These are phyloP conservation scores for Phialophora macrospora DNA, from an alignment of 2,329 filamentous ascomycete species.

Conservation along the genomic window DNA sequence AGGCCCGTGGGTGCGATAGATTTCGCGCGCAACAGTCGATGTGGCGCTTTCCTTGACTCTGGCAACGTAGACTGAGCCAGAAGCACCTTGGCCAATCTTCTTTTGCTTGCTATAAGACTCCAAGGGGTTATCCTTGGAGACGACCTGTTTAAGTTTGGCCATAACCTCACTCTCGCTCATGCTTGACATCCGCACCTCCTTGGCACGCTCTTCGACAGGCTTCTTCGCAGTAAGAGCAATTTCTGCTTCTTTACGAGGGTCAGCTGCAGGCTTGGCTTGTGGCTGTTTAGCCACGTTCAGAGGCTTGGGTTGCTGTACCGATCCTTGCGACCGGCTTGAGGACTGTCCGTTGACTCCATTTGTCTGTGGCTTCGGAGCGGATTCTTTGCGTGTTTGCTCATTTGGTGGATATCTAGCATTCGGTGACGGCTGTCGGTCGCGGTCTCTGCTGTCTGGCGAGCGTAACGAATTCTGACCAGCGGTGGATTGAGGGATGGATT, in stretches of 20 bases:
- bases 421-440: conserved; percentile 46
- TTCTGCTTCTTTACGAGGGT: conserved; percentile 86
- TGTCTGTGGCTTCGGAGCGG: conserved; percentile 44
- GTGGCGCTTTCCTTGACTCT: conserved; percentile 87
- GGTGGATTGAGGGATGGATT: conserved; percentile 36
- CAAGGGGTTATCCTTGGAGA: conserved; percentile 93
- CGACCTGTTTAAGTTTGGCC: conserved; percentile 90
- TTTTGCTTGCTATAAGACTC: conserved; percentile 98
- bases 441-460: conserved; percentile 43
- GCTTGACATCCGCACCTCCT: conserved; percentile 96
- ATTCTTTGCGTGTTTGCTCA: conserved; percentile 47
- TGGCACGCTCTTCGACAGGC: conserved; percentile 71
- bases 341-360: conserved; percentile 53
- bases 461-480: conserved; percentile 44
- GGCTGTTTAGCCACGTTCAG: conserved; percentile 75
- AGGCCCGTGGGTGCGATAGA: conserved; percentile 77
- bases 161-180: conserved; percentile 98
- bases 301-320: conserved; percentile 68
- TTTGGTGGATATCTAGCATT: conserved; percentile 43
- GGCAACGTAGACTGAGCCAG: conserved; percentile 95
- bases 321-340: conserved; percentile 53
- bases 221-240: conserved; percentile 86
- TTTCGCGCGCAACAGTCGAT: conserved; percentile 77
- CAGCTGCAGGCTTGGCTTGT: conserved; percentile 57
- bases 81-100: conserved; percentile 98